phyloP scores from a whole-genome alignment of 768 basidiomycete genomes.

The Boletus rubropictus region DNA sequence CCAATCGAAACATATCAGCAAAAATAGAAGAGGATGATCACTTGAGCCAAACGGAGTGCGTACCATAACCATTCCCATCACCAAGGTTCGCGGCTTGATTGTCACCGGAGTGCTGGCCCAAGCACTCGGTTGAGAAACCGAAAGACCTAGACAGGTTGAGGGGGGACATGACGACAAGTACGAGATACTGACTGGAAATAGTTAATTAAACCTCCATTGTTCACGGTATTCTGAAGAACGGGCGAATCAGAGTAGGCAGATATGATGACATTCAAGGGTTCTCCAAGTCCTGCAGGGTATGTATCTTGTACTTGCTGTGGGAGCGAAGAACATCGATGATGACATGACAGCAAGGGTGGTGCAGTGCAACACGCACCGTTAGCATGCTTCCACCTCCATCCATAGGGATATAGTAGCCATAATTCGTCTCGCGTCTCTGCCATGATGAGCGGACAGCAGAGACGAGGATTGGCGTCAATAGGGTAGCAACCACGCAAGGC shows the following conservation, averaged over 20 bases:
- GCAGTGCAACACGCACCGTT: constrained; percentile 44
- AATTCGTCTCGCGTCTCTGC: constrained; percentile 20
- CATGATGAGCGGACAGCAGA: constrained; percentile 1
- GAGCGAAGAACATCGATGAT: not conserved
- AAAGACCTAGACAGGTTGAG: constrained; percentile 43
- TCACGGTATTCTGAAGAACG: constrained; percentile 56
- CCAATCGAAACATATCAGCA: not conserved
- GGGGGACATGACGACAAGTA: not conserved
- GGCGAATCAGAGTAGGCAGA: constrained; percentile 66
- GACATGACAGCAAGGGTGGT: not conserved
- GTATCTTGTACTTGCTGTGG: constrained; percentile 50
- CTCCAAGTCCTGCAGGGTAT: constrained; percentile 69
- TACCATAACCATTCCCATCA: constrained; percentile 71
- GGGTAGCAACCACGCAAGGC: constrained; percentile 6
- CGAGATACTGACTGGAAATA: constrained; percentile 62
- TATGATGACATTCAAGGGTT: constrained; percentile 81
- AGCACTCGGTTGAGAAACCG: constrained; percentile 69
- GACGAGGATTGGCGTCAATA: constrained; percentile 11
- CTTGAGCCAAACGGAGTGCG: constrained; percentile 26
- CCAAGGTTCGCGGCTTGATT: constrained; percentile 74
- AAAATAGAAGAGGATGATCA: not conserved
- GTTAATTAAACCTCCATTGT: constrained; percentile 72
- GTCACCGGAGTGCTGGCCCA: constrained; percentile 72
- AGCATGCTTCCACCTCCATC: constrained; percentile 61
- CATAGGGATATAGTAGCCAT: constrained; percentile 57